Evolutionary conservation across 495 filamentous ascomycete species (phyloP), one percentile per base, ranked within the genome.

Genomic region (Thermochaetoides thermophila): DNA sequence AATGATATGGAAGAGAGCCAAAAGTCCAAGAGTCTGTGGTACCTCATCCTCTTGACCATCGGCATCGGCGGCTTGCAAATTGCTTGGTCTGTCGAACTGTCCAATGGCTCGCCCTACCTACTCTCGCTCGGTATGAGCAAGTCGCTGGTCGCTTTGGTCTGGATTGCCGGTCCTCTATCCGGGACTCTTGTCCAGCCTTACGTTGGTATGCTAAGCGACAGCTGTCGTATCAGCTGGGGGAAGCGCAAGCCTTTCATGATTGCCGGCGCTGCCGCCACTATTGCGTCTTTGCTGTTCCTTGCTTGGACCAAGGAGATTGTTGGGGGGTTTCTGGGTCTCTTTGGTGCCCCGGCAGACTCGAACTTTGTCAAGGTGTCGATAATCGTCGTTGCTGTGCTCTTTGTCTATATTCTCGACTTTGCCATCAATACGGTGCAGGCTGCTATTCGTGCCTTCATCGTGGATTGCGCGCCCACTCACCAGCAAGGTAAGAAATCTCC

Each of bases 371-470:
- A 73, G 42, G 60, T 59, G 11, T 55, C 64, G 10, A 64, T 74
- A 24, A 82, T 86, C 36, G 56, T 80, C 13, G 58, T 76, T 18
- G 85, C 85, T 4, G 81, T 86, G n/a, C 49, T 82, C 17, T 73
- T 77, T 50, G 77, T 94, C 39, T 94, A 84, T 55, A 63, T 84
- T 17, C 64, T 94, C 19, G 84, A 94, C 53, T 86, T 94, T 53
- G 67, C 85, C 22, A 86, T 94, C 55, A 93, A 93, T 52, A 84
- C 82, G n/a, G 82, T 93, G 17, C 84, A 93, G 66, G 84, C 84
- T 20, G 82, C 71, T 0, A 80, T 91, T 52, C 68, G 85, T 43
- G 83, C 84, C 12, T 93, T 87, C 44, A 86, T 93, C 36, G 79
- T 94, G 9, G 85, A 94, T 44, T 84, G 81, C 43, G 78, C 81